Evolutionary conservation across 164 flowering plant species (phyloP).

Genomic region (Tetracentron sinense): DNA sequence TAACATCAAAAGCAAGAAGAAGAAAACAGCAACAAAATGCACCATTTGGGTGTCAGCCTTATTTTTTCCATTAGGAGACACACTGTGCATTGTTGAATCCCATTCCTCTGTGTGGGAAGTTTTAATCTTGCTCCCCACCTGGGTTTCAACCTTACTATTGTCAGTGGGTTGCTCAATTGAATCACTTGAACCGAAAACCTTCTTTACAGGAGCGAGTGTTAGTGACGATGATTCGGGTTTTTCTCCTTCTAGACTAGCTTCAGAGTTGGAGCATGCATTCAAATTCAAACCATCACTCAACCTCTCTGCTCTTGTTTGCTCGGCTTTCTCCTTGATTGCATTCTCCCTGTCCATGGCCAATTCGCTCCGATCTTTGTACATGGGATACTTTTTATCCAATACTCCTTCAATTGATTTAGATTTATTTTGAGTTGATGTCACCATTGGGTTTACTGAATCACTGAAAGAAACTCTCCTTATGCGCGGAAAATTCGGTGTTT

Average conservation of each 20-base stretch:
- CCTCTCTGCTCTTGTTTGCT: neutral
- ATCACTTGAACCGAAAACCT: neutral
- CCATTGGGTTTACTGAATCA: neutral
- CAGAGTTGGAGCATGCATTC: neutral
- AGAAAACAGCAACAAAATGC: no score
- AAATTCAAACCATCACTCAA: neutral
- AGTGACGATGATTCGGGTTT: neutral
- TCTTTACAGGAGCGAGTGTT: no score
- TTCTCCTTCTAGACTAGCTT: neutral
- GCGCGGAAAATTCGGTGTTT: neutral
- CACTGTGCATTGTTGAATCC: neutral
- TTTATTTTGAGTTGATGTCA: neutral
- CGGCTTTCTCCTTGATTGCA: neutral
- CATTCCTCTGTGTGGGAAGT: neutral
- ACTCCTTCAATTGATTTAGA: neutral
- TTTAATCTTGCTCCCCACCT: neutral
- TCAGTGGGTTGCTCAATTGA: neutral
- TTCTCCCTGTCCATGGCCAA: neutral
- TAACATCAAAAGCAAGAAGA: no score
- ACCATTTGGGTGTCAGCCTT: neutral
- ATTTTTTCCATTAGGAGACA: neutral
- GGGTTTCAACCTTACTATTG: neutral
- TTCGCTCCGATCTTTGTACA: neutral
- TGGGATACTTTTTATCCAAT: neutral
- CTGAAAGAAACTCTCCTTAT: constrained; percentile 6